Percentiles rank a stretch among this genome's conserved stretches.
Conservation (phyloP, 441 rosid species). For the Bocquillonia castaneifolia region DNA sequence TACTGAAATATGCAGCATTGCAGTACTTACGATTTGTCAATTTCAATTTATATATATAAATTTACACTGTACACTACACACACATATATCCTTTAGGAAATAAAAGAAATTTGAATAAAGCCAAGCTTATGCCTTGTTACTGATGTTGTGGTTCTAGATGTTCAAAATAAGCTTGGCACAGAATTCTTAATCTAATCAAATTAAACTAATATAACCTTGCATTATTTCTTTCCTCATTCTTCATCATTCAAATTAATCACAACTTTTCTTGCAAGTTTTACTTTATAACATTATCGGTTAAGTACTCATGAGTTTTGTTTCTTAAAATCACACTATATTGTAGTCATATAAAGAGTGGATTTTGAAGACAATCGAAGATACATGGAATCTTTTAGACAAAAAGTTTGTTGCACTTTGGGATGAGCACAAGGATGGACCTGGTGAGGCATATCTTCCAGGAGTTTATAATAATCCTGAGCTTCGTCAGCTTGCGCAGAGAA, state of each 20-base stretch:
- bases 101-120: no score
- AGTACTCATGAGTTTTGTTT: neutral
- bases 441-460: slow-evolving; percentile 77
- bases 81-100: no score
- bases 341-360: slow-evolving; percentile 77
- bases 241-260: neutral
- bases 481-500: slow-evolving; percentile 51
- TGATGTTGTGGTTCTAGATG: no score
- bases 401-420: slow-evolving; percentile 67
- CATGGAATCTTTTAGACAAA: slow-evolving; percentile 60
- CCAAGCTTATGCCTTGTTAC: no score
- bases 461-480: slow-evolving; percentile 63
- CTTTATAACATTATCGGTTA: neutral
- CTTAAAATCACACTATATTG: slow-evolving; percentile 19
- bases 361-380: slow-evolving; percentile 54
- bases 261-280: neutral
- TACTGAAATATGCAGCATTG: neutral
- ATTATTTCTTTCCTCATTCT: neutral
- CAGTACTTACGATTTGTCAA: neutral
- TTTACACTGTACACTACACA: no score
- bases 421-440: slow-evolving; percentile 64
- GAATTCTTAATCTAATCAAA: neutral
- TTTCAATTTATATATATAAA: no score
- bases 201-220: neutral
- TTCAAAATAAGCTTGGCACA: no score